Evolutionary conservation across 495 filamentous ascomycete genomes (phyloP), one percentile per base, ranked within the genome.

Genomic region (Penicillium crystallinum): DNA sequence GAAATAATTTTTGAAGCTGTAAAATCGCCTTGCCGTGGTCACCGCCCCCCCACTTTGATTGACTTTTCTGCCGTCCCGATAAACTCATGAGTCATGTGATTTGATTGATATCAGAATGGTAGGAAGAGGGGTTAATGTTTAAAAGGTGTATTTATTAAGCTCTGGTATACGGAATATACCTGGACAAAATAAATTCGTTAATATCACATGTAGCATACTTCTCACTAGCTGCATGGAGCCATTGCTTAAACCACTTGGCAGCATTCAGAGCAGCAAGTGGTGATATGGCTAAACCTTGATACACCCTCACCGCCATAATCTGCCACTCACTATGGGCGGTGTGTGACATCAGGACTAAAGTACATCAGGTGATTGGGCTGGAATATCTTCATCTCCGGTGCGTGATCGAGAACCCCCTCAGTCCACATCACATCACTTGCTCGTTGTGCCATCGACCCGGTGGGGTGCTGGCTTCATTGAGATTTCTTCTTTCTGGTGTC

Each of bases 291-390:
- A 15, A 43, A 43, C 40, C 12, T 30, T 12, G 2, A 17, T 17
- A 29, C 15, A n/a, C 17, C 4, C 19, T 50, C 47, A 50, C 48
- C 48, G 48, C 48, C 48, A 8, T 27, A 34, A 18, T 14, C 25
- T 19, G 3, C 19, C 31, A 31, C 5, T 6, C 8, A 19, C 17
- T 6, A 11, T 5, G 33, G 50, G 50, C 50, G 50, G 42, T 53
- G 40, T 43, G n/a, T 29, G 25, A 43, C 25, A 43, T 43, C 25
- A 18, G 40, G 25, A 29, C 40, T 29, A 48, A n/a, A 43, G 47
- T 50, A 34, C 21, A 49, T 65, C 63, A 61, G 57, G 53, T 61
- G 63, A 61, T 64, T 58, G 27, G 63, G 55, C 61, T 59, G 53
- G 59, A 61, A 65, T 63, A 65, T 56, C 57, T 57, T 62, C 59